Evolutionary conservation across 2,329 filamentous ascomycete species (phyloP).

Genomic region (Hymenoscyphus infarciens): DNA sequence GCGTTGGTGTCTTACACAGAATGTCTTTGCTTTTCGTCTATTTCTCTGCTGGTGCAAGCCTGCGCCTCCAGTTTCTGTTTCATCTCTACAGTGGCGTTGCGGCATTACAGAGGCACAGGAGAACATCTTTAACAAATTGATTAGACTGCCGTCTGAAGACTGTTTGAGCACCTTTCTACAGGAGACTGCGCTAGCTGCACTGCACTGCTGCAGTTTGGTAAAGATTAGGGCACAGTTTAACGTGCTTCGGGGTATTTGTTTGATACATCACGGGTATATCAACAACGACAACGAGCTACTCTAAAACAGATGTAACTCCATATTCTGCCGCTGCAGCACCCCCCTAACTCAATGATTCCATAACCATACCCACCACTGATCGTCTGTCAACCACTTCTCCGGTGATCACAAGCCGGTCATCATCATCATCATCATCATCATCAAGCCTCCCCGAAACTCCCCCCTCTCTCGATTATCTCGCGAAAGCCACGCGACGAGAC

Average conservation of each 20-base stretch:
- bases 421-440: slow-evolving; percentile 6
- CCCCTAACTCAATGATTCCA: neutral
- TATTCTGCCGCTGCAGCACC: neutral
- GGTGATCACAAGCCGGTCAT: neutral
- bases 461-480: neutral
- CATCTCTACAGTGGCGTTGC: neutral
- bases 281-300: neutral
- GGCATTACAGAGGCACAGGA: slow-evolving; percentile 1
- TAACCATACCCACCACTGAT: neutral
- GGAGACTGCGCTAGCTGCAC: neutral
- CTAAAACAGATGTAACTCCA: neutral
- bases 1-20: neutral
- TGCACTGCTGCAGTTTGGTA: neutral
- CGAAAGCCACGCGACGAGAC: slow-evolving; percentile 1
- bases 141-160: neutral
- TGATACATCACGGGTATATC: neutral
- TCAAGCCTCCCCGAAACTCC: neutral
- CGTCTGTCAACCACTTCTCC: neutral
- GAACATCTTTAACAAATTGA: neutral
- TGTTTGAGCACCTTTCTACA: neutral
- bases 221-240: neutral
- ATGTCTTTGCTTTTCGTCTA: neutral
- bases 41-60: neutral
- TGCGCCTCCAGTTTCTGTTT: slow-evolving; percentile 1
- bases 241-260: neutral